A percentile compares a stretch with the other conserved stretches of the same genome.
Evolutionary conservation across 2,329 filamentous ascomycete species (phyloP).

Genomic region (Onygenales sp.): DNA sequence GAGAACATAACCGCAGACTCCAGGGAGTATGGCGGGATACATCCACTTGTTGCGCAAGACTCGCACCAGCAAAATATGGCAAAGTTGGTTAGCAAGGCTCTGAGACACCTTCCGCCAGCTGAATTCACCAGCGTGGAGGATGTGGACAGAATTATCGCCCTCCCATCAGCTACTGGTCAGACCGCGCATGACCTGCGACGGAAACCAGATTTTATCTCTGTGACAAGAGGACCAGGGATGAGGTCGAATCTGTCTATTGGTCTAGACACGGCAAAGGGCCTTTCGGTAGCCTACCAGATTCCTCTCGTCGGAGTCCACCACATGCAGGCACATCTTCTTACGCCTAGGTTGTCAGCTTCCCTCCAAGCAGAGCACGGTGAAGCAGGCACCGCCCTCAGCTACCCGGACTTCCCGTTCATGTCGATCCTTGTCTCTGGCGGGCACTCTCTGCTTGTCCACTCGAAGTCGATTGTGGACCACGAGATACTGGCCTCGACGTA

Average conservation of each 20-base stretch:
- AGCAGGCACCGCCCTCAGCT: background rate
- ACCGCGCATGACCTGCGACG: slow-evolving; percentile 21
- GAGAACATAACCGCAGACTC: slow-evolving; percentile 75
- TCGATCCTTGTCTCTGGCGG: slow-evolving; percentile 86
- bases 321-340: slow-evolving; percentile 94
- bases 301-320: slow-evolving; percentile 85
- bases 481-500: slow-evolving; percentile 59
- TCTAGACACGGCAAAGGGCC: slow-evolving; percentile 74
- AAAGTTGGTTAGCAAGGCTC: slow-evolving; percentile 55
- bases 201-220: slow-evolving; percentile 74
- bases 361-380: slow-evolving; percentile 28
- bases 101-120: slow-evolving; percentile 44
- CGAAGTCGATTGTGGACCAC: slow-evolving; percentile 58
- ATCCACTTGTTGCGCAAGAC: slow-evolving; percentile 64
- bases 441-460: slow-evolving; percentile 78
- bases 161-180: slow-evolving; percentile 9
- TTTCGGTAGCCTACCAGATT: slow-evolving; percentile 72
- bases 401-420: slow-evolving; percentile 69
- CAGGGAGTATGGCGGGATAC: slow-evolving; percentile 63
- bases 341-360: slow-evolving; percentile 65
- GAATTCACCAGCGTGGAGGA: background rate
- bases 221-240: slow-evolving; percentile 89
- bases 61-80: slow-evolving; percentile 67
- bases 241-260: slow-evolving; percentile 66
- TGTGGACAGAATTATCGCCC: background rate